These are phyloP conservation scores for Elsinoe australis DNA, from an alignment of 2,329 filamentous ascomycete genomes.

Conservation along the genomic window DNA sequence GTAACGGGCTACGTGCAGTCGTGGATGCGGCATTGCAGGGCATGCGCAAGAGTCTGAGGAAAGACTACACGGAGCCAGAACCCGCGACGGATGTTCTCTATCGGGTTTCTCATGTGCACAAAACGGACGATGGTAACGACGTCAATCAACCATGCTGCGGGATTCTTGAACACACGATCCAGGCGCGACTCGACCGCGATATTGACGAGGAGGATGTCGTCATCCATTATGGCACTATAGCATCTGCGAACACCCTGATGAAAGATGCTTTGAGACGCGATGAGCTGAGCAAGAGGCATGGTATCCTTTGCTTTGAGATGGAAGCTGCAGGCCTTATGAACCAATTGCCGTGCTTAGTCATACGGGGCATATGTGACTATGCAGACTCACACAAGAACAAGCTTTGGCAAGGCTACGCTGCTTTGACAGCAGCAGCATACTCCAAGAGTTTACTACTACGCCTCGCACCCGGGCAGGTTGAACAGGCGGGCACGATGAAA, in stretches of 20 bases:
- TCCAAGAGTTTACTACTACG: background rate
- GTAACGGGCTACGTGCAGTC: background rate
- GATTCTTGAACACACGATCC: no score
- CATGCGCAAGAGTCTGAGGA: background rate
- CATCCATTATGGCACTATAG: constrained; percentile 35
- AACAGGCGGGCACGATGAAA: no score
- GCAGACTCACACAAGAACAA: constrained; percentile 25
- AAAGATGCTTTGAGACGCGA: constrained; percentile 16
- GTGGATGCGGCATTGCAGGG: background rate
- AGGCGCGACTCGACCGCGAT: no score
- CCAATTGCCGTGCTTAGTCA: constrained; percentile 22
- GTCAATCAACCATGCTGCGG: no score
- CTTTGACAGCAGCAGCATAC: constrained; percentile 23
- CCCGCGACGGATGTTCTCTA: background rate
- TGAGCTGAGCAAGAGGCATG: constrained; percentile 6
- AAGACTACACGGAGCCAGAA: background rate
- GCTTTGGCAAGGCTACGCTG: constrained; percentile 23
- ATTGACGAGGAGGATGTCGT: constrained; percentile 18
- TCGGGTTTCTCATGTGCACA: background rate
- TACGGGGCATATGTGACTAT: constrained; percentile 25
- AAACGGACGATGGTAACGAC: no score
- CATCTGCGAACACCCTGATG: constrained; percentile 31
- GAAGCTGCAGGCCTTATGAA: constrained; percentile 20
- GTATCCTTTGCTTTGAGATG: constrained; percentile 20
- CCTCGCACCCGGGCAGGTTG: background rate